Conservation (phyloP, 2,329 filamentous ascomycete species). For the Colletotrichum sp. region DNA sequence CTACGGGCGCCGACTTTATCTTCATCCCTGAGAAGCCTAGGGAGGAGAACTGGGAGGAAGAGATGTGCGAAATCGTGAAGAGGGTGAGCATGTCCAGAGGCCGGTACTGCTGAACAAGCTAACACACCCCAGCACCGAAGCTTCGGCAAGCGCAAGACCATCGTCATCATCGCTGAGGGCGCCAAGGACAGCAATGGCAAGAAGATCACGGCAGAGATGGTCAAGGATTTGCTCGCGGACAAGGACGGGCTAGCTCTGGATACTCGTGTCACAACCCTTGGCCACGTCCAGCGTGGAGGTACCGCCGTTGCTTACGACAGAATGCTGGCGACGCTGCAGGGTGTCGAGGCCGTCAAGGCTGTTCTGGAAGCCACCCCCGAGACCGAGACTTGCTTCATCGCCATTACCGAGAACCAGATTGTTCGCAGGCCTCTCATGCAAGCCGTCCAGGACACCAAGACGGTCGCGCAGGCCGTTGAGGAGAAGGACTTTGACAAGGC, state of each 20-base stretch:
- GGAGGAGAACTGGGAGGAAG: constrained; percentile 83
- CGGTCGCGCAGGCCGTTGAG: constrained; percentile 81
- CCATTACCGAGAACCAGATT: constrained; percentile 98
- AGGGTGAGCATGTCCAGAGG: constrained; percentile 53
- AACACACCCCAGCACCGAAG: constrained; percentile 69
- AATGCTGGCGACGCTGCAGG: constrained; percentile 90
- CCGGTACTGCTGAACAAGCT: not conserved
- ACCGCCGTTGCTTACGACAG: constrained; percentile 92
- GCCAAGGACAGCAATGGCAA: constrained; percentile 84
- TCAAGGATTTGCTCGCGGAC: constrained; percentile 87
- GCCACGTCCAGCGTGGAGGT: constrained; percentile 96
- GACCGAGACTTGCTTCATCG: constrained; percentile 92
- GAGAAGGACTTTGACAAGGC: constrained; percentile 85
- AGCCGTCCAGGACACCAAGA: constrained; percentile 85
- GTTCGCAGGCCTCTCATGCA: constrained; percentile 87
- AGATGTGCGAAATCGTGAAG: constrained; percentile 81
- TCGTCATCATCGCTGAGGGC: constrained; percentile 96
- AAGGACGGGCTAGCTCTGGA: constrained; percentile 80
- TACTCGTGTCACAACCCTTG: constrained; percentile 91
- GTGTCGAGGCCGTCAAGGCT: constrained; percentile 91
- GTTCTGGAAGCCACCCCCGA: constrained; percentile 89
- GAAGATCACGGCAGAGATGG: constrained; percentile 80
- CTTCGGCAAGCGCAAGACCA: constrained; percentile 94
- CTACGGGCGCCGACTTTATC: constrained; percentile 93
- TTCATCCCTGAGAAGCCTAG: constrained; percentile 97